Base-by-base conservation (phyloP, 1,284 basidiomycete species). In the Boletus semigastroideus region DNA sequence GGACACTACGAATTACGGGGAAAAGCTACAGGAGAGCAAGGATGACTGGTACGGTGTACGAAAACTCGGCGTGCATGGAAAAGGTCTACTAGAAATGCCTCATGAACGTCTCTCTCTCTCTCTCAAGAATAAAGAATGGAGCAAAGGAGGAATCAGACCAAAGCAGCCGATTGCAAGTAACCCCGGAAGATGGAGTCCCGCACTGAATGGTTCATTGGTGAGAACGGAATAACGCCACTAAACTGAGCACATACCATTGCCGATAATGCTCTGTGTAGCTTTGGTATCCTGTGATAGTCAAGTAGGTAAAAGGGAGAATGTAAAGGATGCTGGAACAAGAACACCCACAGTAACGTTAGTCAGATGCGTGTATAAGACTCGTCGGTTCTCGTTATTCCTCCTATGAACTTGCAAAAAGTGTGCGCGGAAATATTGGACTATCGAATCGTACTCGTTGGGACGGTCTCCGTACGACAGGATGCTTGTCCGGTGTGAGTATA, bases 381-480 rank as follows among this genome's bases (percentile, higher is more conserved):
- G 80, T 46, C 83, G 79, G 62, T 84, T 87, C 63, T 89, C 85
- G 59, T 90, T 90, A 55, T 87, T 90, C 57, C 79, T 78, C 57
- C 85, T 76, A 65, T 91, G 88, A 11, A 89, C 87, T 64, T 91
- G 88, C 48, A 88, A 72, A 70, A 91, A 91, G 60, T 92, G 90
- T 19, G 88, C 85, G 9, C 85, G 83, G 78, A 92, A 92, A 67
- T 92, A 92, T 56, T 85, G 81, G 28, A 90, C 82, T 8, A 89
- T 87, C 1, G 85, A 78, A 51, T 90, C 86, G 59, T 85, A 90
- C 58, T 90, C 87, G 65, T 92, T 91, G 13, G 79, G 70, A 20
- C 90, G 82, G 52, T 90, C 82, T 25, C 86, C 88, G 57, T 87
- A 92, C 2, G 89, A 91, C 12, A 90, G 84, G 62, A 92, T 92